Base-by-base conservation (phyloP, 2,329 filamentous ascomycete genomes). In the Rhinocladiella mackenziei region DNA sequence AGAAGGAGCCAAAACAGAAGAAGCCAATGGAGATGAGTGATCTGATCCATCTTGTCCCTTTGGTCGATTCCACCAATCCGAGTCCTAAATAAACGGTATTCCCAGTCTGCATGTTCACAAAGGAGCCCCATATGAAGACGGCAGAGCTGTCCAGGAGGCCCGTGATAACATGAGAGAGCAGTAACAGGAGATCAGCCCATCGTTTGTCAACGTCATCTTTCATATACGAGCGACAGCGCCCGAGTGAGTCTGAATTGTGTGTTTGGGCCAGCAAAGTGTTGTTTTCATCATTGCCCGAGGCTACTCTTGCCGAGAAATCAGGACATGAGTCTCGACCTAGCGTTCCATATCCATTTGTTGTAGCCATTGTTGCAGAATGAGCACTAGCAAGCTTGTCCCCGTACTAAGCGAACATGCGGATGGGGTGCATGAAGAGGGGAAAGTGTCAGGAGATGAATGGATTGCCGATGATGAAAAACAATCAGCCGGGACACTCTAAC, bases 81-180 rank as follows among this genome's bases (percentile, higher is more conserved):
- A 89, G 74, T 6, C 84, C 86, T 10, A 89, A 71, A 61, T 88
- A 91, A 35, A 91, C 78, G 4, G 86, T 89, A 64, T 91, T 91
- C 78, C 84, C 84, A 22, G 85, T 89, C 60, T 89, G 86, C 85
- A 89, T 89, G 57, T 81, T 86, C 29, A 88, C 84, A 56, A 91
- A 91, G 2, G 82, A 82, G 9, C 84, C 83, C 81, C 84, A 89
- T 30, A 84, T 83, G 45, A 81, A 83, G 34, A 86, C 83, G 2
- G 84, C 80, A 2, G 83, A 80, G 64, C 83, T 86, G 65, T 91
- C 86, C 5, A 88, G 74, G 8, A 91, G 69, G 3, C 86, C 86
- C 0, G 86, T 89, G 60, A 89, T 83, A 52, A 86, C 67, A 61
- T 89, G 89, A 65, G 83, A 87, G 19, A 78, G 67, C 3, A 91